phyloP scores from a whole-genome alignment of 306 rosid genomes.

The Macrotyloma uniflorum region DNA sequence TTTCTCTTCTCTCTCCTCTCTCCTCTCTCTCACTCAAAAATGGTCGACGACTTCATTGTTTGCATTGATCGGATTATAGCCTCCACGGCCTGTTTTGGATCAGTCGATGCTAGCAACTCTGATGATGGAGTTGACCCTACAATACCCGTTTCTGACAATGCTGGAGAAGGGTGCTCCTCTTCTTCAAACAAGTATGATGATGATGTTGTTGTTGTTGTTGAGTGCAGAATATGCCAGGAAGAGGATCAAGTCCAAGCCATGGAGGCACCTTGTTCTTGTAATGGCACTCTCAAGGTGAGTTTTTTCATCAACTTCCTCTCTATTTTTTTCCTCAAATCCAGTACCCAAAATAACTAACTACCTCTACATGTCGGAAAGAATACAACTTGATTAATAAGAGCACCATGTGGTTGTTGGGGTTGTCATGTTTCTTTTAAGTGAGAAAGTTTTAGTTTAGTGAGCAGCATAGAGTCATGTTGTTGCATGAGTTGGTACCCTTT shows the following conservation, averaged over 20 bases:
- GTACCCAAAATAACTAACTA: background rate
- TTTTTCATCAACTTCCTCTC: background rate
- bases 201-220: slow-evolving; percentile 5
- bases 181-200: background rate
- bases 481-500: background rate
- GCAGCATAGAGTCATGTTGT: background rate
- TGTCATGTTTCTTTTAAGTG: background rate
- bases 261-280: slow-evolving; percentile 39
- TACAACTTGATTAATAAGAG: background rate
- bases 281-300: slow-evolving; percentile 36
- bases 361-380: background rate
- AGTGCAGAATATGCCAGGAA: slow-evolving; percentile 38
- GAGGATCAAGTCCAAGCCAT: slow-evolving; percentile 23
- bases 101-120: background rate
- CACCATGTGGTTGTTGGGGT: background rate
- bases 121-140: background rate
- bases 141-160: background rate
- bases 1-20: background rate
- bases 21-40: background rate
- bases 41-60: slow-evolving; percentile 18
- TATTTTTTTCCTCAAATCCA: background rate
- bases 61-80: slow-evolving; percentile 35
- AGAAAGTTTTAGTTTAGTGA: background rate
- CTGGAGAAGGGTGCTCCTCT: background rate
- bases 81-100: slow-evolving; percentile 20